Percentiles rank a stretch among this genome's conserved stretches.
Conservation (phyloP, 768 basidiomycete species). For the Agrocybe pediades region DNA sequence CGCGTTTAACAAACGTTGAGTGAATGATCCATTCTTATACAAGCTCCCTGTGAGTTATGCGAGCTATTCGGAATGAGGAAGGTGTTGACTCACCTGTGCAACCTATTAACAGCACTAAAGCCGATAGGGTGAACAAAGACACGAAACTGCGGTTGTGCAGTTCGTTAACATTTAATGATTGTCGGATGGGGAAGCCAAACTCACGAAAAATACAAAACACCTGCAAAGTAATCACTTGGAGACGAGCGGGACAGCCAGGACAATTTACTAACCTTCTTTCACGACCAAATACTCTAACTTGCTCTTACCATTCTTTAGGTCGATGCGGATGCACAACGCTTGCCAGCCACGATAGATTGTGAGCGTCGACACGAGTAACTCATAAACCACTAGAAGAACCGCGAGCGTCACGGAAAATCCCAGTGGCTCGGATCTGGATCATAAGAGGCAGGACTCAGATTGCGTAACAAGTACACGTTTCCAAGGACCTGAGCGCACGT, state of each 20-base stretch:
- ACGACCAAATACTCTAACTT: not conserved
- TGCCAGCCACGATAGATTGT: not conserved
- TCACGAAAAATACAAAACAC: conserved; percentile 1
- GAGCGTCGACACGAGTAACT: not conserved
- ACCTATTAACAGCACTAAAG: not conserved
- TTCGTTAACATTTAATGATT: not conserved
- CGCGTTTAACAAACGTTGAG: not conserved
- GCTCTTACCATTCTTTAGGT: not conserved
- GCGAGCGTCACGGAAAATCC: not conserved
- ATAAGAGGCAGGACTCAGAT: no score
- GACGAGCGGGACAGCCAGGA: not conserved
- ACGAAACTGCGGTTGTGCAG: not conserved
- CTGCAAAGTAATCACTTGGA: not conserved
- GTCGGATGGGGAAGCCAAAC: not conserved
- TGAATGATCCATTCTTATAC: not conserved
- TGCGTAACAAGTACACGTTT: not conserved
- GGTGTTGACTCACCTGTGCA: not conserved
- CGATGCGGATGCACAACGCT: not conserved
- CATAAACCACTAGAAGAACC: not conserved
- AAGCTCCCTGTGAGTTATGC: not conserved
- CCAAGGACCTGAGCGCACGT: not conserved
- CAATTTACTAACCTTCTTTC: not conserved
- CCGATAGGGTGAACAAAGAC: not conserved
- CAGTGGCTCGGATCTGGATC: not conserved
- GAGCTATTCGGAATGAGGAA: no score